A percentile compares a stretch with the other conserved stretches of the same genome.
phyloP scores from a whole-genome alignment of 108 stramenopile species.

The Skeletonema costatum region DNA sequence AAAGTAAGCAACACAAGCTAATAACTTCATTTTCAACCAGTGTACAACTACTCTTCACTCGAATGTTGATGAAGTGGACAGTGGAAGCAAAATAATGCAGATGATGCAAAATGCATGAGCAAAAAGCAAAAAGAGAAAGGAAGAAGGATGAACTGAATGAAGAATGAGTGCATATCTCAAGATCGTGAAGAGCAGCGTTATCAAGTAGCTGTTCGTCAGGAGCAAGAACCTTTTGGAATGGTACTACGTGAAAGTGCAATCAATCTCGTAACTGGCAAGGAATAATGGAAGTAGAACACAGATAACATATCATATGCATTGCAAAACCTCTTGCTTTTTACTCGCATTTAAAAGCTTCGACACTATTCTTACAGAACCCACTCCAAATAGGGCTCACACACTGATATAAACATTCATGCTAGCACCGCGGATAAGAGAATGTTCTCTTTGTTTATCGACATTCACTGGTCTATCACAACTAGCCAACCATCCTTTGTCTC shows the following conservation, averaged over 20 bases:
- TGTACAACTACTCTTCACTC: not conserved
- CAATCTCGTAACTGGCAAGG: not conserved
- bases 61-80: not conserved
- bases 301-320: not conserved
- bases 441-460: not conserved
- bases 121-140: too few species aligned
- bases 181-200: too few species aligned
- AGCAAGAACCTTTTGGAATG: too few species aligned
- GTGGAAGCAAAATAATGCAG: too few species aligned
- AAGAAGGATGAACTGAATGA: too few species aligned
- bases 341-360: not conserved
- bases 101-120: too few species aligned
- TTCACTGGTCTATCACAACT: constrained; percentile 30
- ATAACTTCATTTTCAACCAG: not conserved
- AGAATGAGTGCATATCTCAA: too few species aligned
- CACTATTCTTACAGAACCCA: not conserved
- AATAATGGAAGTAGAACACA: not conserved
- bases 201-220: too few species aligned
- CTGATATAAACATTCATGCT: not conserved
- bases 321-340: not conserved
- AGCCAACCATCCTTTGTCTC: constrained; percentile 34
- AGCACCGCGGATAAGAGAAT: not conserved
- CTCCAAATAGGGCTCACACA: not conserved
- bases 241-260: too few species aligned
- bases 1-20: not conserved